A percentile compares a stretch with the other conserved stretches of the same genome.
These are phyloP conservation scores for Monilinia fructigena DNA, from an alignment of 2,329 filamentous ascomycete genomes.

Conservation along the genomic window DNA sequence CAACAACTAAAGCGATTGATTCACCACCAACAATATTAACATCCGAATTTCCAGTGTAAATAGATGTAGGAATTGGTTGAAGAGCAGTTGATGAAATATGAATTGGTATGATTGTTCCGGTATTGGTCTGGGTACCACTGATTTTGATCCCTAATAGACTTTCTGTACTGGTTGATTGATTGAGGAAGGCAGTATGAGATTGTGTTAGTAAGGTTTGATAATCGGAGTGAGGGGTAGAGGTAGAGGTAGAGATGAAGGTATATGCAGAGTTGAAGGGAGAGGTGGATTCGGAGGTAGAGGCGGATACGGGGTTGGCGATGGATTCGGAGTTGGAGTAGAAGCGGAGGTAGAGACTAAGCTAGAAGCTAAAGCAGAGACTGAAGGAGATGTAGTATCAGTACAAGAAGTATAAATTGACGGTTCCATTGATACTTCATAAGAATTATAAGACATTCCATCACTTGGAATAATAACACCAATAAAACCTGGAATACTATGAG, in stretches of 20 bases:
- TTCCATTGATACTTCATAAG: not conserved
- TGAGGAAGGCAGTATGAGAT: not conserved
- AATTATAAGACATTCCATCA: not conserved
- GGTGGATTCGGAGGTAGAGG: not conserved
- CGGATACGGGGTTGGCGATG: not conserved
- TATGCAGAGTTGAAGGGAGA: not conserved
- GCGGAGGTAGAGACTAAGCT: not conserved
- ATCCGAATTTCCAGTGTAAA: not conserved
- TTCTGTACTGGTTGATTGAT: not conserved
- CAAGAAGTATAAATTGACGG: not conserved
- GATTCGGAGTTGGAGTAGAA: not conserved
- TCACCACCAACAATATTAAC: not conserved
- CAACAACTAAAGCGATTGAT: not conserved
- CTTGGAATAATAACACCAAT: conserved; percentile 6
- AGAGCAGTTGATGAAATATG: not conserved
- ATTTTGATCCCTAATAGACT: not conserved
- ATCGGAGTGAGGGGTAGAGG: not conserved
- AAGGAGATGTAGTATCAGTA: not conserved
- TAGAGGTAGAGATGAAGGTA: too few relatives aligned
- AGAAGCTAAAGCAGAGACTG: not conserved
- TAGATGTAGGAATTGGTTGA: not conserved
- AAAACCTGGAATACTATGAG: not conserved
- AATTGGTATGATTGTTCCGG: not conserved
- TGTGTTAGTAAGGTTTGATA: not conserved
- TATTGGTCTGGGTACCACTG: not conserved